phyloP scores from a whole-genome alignment of 805 yeast genomes.

The Candida jianshihensis region DNA sequence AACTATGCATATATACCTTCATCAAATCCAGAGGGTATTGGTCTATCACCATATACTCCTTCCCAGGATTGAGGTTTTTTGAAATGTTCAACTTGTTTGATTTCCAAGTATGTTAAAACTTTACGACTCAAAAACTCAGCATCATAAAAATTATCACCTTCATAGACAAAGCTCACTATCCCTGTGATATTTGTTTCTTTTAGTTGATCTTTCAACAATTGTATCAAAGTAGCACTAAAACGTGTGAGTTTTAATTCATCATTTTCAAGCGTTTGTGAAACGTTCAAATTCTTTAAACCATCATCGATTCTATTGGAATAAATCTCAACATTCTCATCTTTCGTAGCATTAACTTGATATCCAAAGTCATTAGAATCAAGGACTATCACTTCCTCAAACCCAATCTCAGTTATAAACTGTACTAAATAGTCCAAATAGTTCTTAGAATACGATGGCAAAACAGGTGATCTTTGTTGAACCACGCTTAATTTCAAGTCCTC shows the following conservation, averaged over 20 bases:
- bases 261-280: slow-evolving; percentile 5
- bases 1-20: slow-evolving; percentile 65
- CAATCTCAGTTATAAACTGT: slow-evolving; percentile 37
- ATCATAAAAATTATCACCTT: slow-evolving; percentile 82
- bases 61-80: slow-evolving; percentile 71
- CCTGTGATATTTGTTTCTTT: slow-evolving; percentile 27
- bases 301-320: slow-evolving; percentile 14
- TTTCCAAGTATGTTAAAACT: slow-evolving; percentile 24
- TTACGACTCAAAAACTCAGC: slow-evolving; percentile 46
- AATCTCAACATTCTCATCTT: slow-evolving; percentile 10
- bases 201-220: slow-evolving; percentile 2
- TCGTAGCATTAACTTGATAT: slow-evolving; percentile 19
- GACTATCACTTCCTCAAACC: slow-evolving; percentile 42
- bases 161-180: slow-evolving; percentile 64
- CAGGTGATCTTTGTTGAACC: slow-evolving; percentile 81
- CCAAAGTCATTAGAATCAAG: slow-evolving; percentile 74
- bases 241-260: slow-evolving; percentile 7
- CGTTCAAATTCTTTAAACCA: slow-evolving; percentile 12
- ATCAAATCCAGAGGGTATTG: slow-evolving; percentile 62
- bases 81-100: slow-evolving; percentile 27
- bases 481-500: slow-evolving; percentile 37
- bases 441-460: slow-evolving; percentile 54
- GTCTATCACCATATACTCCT: slow-evolving; percentile 74
- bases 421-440: slow-evolving; percentile 46
- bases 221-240: slow-evolving; percentile 5